Conservation (phyloP, 2,329 filamentous ascomycete genomes). For the Exserohilum rostratum region DNA sequence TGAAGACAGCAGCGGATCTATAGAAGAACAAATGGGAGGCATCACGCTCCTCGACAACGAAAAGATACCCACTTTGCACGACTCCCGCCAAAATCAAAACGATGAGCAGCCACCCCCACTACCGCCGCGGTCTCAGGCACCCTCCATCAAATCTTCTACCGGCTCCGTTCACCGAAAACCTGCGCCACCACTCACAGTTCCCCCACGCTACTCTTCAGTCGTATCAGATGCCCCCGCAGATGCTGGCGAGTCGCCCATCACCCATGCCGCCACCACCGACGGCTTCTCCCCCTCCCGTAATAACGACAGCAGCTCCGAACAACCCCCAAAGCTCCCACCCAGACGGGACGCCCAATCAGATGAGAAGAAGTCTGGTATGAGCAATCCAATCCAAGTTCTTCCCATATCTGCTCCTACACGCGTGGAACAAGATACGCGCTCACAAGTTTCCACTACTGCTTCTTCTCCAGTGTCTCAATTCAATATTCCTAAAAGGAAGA, state of each 20-base stretch:
- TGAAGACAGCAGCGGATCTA: conserved; percentile 29
- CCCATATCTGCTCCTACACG: conserved; percentile 24
- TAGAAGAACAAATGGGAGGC: conserved; percentile 49
- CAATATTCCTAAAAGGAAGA: conserved; percentile 52
- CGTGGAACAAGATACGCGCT: conserved; percentile 12
- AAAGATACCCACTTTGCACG: conserved; percentile 21
- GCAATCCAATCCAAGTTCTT: conserved; percentile 28
- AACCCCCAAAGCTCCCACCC: conserved; percentile 19
- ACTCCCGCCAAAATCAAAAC: conserved; percentile 18
- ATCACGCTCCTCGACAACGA: conserved; percentile 55
- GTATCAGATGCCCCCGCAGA: conserved; percentile 48
- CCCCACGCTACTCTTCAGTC: conserved; percentile 54
- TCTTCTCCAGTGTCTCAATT: conserved; percentile 44
- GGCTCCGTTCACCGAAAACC: conserved; percentile 50
- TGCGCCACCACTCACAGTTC: conserved; percentile 49
- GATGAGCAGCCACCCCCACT: conserved; percentile 42
- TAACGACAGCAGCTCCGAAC: conserved; percentile 15
- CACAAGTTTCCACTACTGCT: conserved; percentile 24
- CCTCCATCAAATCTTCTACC: conserved; percentile 34
- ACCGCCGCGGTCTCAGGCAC: conserved; percentile 44
- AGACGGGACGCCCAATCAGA: conserved; percentile 30
- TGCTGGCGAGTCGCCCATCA: conserved; percentile 48
- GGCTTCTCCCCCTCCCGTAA: conserved; percentile 45
- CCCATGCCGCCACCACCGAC: conserved; percentile 49
- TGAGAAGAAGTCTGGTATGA: conserved; percentile 49